Percentiles rank a stretch among this genome's conserved stretches.
Evolutionary conservation across 192 early-diverging fungal species (phyloP).

Genomic region (Entomortierella parvispora): DNA sequence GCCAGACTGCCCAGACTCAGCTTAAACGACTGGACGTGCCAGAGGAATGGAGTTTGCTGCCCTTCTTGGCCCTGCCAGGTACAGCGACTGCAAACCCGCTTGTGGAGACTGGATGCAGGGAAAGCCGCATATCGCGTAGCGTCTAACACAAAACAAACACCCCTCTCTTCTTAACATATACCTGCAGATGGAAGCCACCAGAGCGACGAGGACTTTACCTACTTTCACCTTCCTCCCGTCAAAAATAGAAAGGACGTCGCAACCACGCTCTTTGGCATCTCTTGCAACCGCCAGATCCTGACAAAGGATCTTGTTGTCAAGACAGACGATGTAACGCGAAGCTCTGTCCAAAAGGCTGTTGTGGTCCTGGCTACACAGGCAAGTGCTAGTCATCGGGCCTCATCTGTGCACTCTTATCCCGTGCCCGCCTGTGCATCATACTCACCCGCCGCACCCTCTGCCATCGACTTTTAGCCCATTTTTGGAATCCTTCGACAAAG

Average conservation of each 20-base stretch:
- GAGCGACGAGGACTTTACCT: slow-evolving; percentile 83
- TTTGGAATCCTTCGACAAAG: slow-evolving; percentile 79
- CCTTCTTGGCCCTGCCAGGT: slow-evolving; percentile 83
- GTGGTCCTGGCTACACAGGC: slow-evolving; percentile 77
- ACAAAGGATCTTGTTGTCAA: slow-evolving; percentile 76
- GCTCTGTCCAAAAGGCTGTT: slow-evolving; percentile 84
- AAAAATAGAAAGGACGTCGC: slow-evolving; percentile 65
- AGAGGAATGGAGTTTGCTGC: slow-evolving; percentile 85
- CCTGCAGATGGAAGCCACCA: slow-evolving; percentile 77
- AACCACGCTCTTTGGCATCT: slow-evolving; percentile 82
- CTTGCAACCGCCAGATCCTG: slow-evolving; percentile 83
- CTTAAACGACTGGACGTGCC: slow-evolving; percentile 66
- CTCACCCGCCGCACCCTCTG: too few species aligned
- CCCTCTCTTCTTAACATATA: slow-evolving; percentile 2
- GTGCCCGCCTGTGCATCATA: too few species aligned
- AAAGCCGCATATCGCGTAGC: not conserved
- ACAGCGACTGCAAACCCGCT: slow-evolving; percentile 2
- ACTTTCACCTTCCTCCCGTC: slow-evolving; percentile 85
- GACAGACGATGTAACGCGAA: slow-evolving; percentile 80
- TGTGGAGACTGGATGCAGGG: not conserved
- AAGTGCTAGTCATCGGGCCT: too few species aligned
- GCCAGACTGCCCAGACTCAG: slow-evolving; percentile 26
- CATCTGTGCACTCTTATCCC: slow-evolving; percentile 14
- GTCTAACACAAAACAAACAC: not conserved
- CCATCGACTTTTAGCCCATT: slow-evolving; percentile 65